These are phyloP conservation scores for Craterostigma plantagineum DNA, from an alignment of 257 asterid genomes.

Conservation along the genomic window DNA sequence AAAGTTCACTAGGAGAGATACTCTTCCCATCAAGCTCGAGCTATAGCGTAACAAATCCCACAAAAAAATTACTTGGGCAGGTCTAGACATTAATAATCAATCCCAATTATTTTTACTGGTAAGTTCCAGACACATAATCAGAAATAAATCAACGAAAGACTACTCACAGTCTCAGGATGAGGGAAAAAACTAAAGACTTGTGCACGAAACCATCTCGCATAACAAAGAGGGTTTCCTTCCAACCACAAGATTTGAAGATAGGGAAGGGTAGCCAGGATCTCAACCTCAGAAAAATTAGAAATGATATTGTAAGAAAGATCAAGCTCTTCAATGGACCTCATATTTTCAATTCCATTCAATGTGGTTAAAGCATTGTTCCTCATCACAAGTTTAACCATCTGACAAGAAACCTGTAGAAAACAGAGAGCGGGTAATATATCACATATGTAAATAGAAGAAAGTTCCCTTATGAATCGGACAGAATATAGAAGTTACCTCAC, in stretches of 20 bases:
- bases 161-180: conserved; percentile 43
- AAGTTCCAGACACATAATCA: conserved; percentile 4
- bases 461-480: no score
- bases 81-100: not conserved
- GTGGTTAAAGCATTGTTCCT: conserved; percentile 91
- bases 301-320: conserved; percentile 87
- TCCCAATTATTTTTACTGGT: not conserved
- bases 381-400: conserved; percentile 71
- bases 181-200: conserved; percentile 77
- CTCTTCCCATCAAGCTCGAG: conserved; percentile 65
- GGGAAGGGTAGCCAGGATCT: conserved; percentile 58
- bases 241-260: conserved; percentile 74
- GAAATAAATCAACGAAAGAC: conserved; percentile 4
- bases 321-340: conserved; percentile 75
- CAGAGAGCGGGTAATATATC: not conserved
- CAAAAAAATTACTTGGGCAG: conserved; percentile 1
- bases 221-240: conserved; percentile 93
- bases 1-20: conserved; percentile 52
- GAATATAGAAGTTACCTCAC: conserved; percentile 38
- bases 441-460: conserved; percentile 1
- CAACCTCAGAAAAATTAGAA: conserved; percentile 76
- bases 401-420: conserved; percentile 60
- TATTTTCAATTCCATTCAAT: conserved; percentile 63
- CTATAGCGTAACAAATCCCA: conserved; percentile 22
- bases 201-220: conserved; percentile 82